Percentiles rank a stretch among this genome's conserved stretches.
Conservation (phyloP, 305 asterid species). For the Rubia occidens region DNA sequence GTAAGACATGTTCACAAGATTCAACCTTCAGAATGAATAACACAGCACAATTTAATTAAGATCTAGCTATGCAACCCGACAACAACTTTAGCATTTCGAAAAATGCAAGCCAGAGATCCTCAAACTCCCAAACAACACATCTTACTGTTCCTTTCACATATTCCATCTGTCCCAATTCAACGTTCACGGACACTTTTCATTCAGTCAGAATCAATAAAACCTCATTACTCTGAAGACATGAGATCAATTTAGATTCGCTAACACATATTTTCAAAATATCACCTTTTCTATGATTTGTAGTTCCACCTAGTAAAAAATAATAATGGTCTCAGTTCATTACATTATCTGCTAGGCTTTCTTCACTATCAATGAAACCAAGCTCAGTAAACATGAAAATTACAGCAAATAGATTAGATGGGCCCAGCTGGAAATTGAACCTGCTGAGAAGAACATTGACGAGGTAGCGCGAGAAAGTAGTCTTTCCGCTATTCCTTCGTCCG, state of each 20-base stretch:
- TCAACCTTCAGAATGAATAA: not conserved
- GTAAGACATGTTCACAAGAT: not conserved
- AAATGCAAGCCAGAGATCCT: not conserved
- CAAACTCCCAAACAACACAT: not conserved
- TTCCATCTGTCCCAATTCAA: not conserved
- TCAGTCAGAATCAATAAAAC: too few species aligned
- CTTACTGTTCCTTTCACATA: not conserved
- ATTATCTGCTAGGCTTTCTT: not conserved
- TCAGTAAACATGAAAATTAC: not conserved
- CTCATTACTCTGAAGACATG: too few species aligned
- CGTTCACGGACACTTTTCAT: not conserved
- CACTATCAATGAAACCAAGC: not conserved
- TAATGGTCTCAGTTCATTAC: too few species aligned
- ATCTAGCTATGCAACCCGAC: not conserved
- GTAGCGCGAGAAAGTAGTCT: conserved; percentile 79
- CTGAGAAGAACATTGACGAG: conserved; percentile 71
- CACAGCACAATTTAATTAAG: not conserved
- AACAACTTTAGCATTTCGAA: not conserved
- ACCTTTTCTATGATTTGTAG: not conserved
- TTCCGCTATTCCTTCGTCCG: conserved; percentile 90
- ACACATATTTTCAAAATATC: not conserved
- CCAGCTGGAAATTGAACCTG: conserved; percentile 32
- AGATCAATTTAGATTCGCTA: too few species aligned
- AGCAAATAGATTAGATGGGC: not conserved
- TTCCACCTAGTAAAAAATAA: not conserved